Conservation (phyloP, 2,329 filamentous ascomycete genomes). For the Metarhizium sp. region DNA sequence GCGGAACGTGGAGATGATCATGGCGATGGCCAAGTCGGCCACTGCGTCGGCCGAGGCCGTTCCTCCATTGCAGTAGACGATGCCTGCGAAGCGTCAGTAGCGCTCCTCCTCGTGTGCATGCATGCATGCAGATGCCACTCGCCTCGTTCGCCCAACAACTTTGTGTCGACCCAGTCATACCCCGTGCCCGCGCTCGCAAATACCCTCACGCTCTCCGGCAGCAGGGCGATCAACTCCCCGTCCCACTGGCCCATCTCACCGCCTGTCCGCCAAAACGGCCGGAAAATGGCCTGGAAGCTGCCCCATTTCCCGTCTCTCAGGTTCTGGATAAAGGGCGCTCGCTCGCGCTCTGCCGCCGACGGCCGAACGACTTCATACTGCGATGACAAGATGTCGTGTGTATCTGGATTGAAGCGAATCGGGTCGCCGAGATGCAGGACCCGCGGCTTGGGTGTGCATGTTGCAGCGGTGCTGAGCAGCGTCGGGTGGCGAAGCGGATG, state of each 20-base stretch:
- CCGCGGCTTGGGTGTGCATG: conserved; percentile 30
- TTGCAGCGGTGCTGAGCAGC: background rate
- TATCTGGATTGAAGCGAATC: conserved; percentile 38
- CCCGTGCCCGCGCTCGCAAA: conserved; percentile 57
- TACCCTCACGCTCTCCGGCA: conserved; percentile 47
- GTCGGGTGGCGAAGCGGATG: background rate
- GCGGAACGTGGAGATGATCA: conserved; percentile 62
- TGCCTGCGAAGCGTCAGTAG: conserved; percentile 27
- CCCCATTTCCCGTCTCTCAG: conserved; percentile 44
- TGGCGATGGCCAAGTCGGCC: conserved; percentile 60
- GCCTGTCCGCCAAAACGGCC: conserved; percentile 54
- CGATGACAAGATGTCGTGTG: conserved; percentile 32
- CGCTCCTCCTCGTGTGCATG: background rate
- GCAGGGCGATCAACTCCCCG: conserved; percentile 43
- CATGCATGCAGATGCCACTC: conserved; percentile 4
- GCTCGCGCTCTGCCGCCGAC: conserved; percentile 37
- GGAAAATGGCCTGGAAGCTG: conserved; percentile 43
- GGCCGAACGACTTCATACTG: conserved; percentile 44
- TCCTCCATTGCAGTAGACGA: conserved; percentile 66
- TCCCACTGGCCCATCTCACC: conserved; percentile 61
- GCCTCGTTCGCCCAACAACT: conserved; percentile 51
- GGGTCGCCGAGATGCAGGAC: conserved; percentile 70
- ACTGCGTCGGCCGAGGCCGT: conserved; percentile 63
- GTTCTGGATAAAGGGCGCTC: conserved; percentile 38
- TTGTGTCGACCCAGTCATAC: conserved; percentile 58